Conservation (phyloP, 352 stramenopile genomes). For the Phytophthora megakarya region DNA sequence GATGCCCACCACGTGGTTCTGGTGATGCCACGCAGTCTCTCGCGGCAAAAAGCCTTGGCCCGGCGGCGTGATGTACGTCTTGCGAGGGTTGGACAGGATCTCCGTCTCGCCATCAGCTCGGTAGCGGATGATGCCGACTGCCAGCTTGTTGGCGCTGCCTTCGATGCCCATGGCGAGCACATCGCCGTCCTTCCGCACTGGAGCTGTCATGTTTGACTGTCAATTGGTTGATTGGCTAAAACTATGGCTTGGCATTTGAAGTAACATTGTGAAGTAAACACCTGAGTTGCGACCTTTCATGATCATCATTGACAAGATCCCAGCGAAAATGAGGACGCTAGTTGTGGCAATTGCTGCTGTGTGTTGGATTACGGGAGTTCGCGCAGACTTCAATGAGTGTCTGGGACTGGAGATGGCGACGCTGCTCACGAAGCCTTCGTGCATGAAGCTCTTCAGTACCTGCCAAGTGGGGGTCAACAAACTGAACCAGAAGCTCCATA, state of each 20-base stretch:
- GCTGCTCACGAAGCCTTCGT: slow-evolving; percentile 39
- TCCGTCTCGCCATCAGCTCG: slow-evolving; percentile 74
- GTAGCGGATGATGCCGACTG: slow-evolving; percentile 86
- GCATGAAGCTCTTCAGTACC: slow-evolving; percentile 49
- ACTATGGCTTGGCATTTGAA: no score
- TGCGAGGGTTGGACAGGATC: slow-evolving; percentile 98
- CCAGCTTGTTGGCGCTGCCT: slow-evolving; percentile 98
- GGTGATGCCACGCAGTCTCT: slow-evolving; percentile 99
- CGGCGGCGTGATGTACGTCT: slow-evolving; percentile 98
- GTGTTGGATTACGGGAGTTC: slow-evolving; percentile 7
- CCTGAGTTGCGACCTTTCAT: slow-evolving; percentile 35
- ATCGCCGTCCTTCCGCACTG: slow-evolving; percentile 68
- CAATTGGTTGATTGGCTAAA: slow-evolving; percentile 47
- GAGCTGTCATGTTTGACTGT: slow-evolving; percentile 6
- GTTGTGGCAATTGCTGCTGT: not conserved
- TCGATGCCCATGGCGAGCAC: slow-evolving; percentile 97
- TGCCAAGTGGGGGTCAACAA: slow-evolving; percentile 49
- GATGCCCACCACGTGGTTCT: slow-evolving; percentile 96
- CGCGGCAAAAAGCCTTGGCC: slow-evolving; percentile 98
- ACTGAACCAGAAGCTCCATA: slow-evolving; percentile 58
- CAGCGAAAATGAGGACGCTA: slow-evolving; percentile 8
- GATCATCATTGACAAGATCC: slow-evolving; percentile 12
- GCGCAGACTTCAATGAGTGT: slow-evolving; percentile 56
- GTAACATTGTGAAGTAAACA: not conserved
- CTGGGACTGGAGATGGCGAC: slow-evolving; percentile 55